A percentile compares a stretch with the other conserved stretches of the same genome.
phyloP scores from a whole-genome alignment of 495 filamentous ascomycete genomes.

The Talaromyces thailandensis region DNA sequence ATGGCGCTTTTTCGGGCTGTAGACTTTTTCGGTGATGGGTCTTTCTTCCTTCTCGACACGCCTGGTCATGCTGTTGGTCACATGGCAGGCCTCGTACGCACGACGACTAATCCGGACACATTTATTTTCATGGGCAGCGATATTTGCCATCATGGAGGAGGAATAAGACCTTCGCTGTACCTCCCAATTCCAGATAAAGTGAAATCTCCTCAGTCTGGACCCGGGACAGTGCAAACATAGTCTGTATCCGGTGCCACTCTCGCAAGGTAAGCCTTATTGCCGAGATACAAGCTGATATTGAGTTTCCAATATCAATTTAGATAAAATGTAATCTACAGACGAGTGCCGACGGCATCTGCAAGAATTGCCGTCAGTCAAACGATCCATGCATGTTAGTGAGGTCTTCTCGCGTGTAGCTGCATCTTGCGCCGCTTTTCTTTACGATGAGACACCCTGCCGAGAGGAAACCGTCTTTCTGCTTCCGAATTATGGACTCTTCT shows the following conservation, averaged over 20 bases:
- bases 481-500: neutral
- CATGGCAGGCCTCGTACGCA: slow-evolving; percentile 30
- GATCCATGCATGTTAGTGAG: neutral
- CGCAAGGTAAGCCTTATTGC: neutral
- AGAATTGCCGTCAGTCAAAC: neutral
- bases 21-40: slow-evolving; percentile 44
- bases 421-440: neutral
- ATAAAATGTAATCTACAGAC: neutral
- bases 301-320: neutral
- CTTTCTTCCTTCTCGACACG: slow-evolving; percentile 36
- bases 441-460: neutral
- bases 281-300: neutral
- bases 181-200: slow-evolving; percentile 13
- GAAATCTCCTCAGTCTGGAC: neutral
- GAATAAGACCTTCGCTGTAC: slow-evolving; percentile 42
- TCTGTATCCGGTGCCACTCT: neutral
- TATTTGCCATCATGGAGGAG: slow-evolving; percentile 41
- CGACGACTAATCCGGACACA: slow-evolving; percentile 26
- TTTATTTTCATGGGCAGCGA: slow-evolving; percentile 39
- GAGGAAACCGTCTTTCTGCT: neutral
- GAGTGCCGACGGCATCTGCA: neutral
- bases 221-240: neutral
- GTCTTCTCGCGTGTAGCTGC: neutral
- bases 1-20: slow-evolving; percentile 33
- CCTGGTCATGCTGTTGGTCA: slow-evolving; percentile 40